These are phyloP conservation scores for Candida glaebosa DNA, from an alignment of 805 yeast species.

Conservation along the genomic window DNA sequence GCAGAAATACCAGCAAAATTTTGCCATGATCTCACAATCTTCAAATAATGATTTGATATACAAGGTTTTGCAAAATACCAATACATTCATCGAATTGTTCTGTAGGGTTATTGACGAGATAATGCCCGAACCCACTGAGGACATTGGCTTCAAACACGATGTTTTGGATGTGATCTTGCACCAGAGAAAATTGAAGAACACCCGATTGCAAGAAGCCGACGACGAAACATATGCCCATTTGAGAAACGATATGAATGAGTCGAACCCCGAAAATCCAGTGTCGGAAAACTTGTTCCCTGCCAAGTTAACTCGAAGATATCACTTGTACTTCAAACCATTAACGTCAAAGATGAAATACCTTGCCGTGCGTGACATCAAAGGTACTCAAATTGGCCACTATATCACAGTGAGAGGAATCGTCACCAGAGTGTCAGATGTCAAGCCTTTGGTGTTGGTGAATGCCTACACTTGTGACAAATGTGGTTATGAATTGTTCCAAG, in stretches of 20 bases:
- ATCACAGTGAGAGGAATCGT: conserved; percentile 93
- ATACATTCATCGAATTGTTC: conserved; percentile 76
- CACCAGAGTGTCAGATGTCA: conserved; percentile 93
- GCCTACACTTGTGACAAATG: conserved; percentile 98
- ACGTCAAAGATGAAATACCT: conserved; percentile 53
- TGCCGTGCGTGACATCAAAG: conserved; percentile 88
- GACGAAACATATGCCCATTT: conserved; percentile 54
- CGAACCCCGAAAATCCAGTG: conserved; percentile 5
- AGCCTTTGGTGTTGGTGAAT: conserved; percentile 84
- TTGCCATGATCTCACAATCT: conserved; percentile 12
- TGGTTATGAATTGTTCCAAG: conserved; percentile 96
- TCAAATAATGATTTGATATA: conserved; percentile 41
- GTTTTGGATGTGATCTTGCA: conserved; percentile 90
- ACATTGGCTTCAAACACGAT: conserved; percentile 76
- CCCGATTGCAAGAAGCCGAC: conserved; percentile 64
- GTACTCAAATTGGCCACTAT: conserved; percentile 76
- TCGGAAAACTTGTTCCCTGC: conserved; percentile 62
- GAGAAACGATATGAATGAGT: conserved; percentile 25
- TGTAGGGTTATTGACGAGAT: conserved; percentile 70
- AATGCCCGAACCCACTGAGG: conserved; percentile 84
- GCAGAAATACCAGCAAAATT: conserved; percentile 41
- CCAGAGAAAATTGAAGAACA: conserved; percentile 83
- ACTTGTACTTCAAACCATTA: conserved; percentile 81
- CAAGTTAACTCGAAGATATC: conserved; percentile 80
- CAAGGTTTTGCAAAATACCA: conserved; percentile 67